Evolutionary conservation across 805 yeast genomes (phyloP), one percentile per base, ranked within the genome.

Genomic region (Lipomyces mesembrius): DNA sequence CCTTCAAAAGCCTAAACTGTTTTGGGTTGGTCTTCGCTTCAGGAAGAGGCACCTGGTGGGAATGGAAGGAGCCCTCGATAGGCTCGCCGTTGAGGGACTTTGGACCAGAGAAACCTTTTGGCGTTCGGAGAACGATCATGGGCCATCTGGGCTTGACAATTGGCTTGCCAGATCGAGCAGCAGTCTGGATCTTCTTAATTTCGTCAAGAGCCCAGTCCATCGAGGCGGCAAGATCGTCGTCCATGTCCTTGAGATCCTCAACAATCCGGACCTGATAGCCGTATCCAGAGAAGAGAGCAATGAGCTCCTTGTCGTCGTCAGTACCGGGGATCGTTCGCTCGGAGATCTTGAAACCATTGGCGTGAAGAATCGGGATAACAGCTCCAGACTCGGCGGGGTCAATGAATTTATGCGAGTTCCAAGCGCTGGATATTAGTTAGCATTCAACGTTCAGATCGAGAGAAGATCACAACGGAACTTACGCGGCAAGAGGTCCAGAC

Each of bases 381-480:
- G 73, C 73, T 12, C 73, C 73, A 27, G 71, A 68, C 63, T 68
- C 71, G 58, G 68, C 68, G 29, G 73, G 73, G 51, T 70, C 71
- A 29, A 70, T 27, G 61, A 54, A 70, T 61, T 70, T 70, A 62
- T 68, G 71, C 37, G 72, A 63, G 53, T 70, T 67, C 73, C 73
- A 70, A 35, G 73, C 67, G 37, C 64, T 63, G 37, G 12, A 25
- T 12, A n/a, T 17, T n/a, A 5, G 49, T 43, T n/a, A 43, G 49
- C 11, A 17, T 37, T 35, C 17, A 14, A 14, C 5, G 14, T 11
- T 35, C 39, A 17, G 49, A 43, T 3, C 49, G 9, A 43, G 49
- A 17, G 49, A 3, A 43, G 22, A n/a, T 17, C 3, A n/a, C 22
- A 7, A 60, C 32, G 20, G 12, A 9, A 59, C 67, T 6, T 64